A percentile compares a stretch with the other conserved stretches of the same genome.
Evolutionary conservation across 140 eudicot species (phyloP).

Genomic region (Senecio squalidus): DNA sequence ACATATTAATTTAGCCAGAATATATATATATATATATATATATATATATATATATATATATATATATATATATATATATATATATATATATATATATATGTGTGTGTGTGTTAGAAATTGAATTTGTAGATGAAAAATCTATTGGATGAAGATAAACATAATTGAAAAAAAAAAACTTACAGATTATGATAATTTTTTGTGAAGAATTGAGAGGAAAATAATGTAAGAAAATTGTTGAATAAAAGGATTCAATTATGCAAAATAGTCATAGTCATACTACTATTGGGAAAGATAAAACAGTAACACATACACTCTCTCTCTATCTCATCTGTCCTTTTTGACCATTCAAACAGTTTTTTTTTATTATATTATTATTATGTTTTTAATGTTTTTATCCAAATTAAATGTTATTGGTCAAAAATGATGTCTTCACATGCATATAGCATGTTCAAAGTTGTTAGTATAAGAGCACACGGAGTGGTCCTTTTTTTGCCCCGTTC

Average conservation of each 20-base stretch:
- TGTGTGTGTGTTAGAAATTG: neutral
- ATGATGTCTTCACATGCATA: conserved; percentile 33
- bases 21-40: neutral
- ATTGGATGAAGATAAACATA: conserved; percentile 1
- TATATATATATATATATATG: neutral
- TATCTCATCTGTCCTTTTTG: conserved; percentile 27
- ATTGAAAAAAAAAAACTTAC: conserved; percentile 7
- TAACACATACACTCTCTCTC: neutral
- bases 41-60: conserved; percentile 6
- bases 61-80: too few species aligned
- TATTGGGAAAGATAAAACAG: neutral
- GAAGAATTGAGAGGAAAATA: neutral
- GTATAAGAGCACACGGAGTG: too few species aligned
- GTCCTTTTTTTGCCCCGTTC: too few species aligned
- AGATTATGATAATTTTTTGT: neutral
- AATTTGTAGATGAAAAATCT: neutral
- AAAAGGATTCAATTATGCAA: too few species aligned
- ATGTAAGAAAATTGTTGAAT: too few species aligned
- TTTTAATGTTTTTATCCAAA: neutral
- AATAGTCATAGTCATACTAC: conserved; percentile 3
- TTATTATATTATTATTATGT: neutral
- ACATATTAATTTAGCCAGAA: too few species aligned
- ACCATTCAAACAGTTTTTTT: conserved; percentile 24
- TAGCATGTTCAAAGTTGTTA: too few species aligned
- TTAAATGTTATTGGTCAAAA: conserved; percentile 21